phyloP scores from a whole-genome alignment of 208 protist species.

The Vickermania spadyakhi region DNA sequence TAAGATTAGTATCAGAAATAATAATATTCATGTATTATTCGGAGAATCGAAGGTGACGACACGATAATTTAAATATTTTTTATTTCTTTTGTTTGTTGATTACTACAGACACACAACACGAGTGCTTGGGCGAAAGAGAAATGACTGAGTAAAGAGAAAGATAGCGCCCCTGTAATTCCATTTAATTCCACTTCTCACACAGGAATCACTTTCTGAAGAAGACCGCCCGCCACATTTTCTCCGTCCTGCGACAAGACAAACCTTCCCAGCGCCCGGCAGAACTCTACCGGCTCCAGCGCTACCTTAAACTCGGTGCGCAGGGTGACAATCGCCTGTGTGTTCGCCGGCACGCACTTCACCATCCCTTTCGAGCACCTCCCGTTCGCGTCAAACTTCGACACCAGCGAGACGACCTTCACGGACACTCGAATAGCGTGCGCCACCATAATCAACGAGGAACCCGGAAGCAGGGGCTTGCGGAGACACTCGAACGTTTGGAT shows the following conservation, averaged over 20 bases:
- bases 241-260: constrained; percentile 82
- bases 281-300: constrained; percentile 51
- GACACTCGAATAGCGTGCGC: constrained; percentile 56
- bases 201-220: constrained; percentile 47
- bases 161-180: too few relatives aligned
- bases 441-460: constrained; percentile 52
- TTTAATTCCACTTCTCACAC: constrained; percentile 3
- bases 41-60: too few relatives aligned
- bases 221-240: constrained; percentile 60
- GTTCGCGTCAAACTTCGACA: constrained; percentile 54
- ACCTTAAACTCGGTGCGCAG: constrained; percentile 43
- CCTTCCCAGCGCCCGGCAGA: constrained; percentile 61
- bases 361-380: constrained; percentile 76
- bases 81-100: too few relatives aligned
- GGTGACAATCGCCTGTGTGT: constrained; percentile 57
- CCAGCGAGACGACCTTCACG: constrained; percentile 56
- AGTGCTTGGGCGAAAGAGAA: too few relatives aligned
- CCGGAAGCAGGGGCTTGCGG: constrained; percentile 53
- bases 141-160: too few relatives aligned
- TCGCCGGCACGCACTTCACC: constrained; percentile 76
- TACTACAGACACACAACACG: too few relatives aligned
- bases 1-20: too few relatives aligned
- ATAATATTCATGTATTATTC: too few relatives aligned
- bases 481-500: constrained; percentile 70
- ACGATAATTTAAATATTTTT: too few relatives aligned